Conservation (phyloP, 2,329 filamentous ascomycete genomes). For the Celoporthe dispersa region DNA sequence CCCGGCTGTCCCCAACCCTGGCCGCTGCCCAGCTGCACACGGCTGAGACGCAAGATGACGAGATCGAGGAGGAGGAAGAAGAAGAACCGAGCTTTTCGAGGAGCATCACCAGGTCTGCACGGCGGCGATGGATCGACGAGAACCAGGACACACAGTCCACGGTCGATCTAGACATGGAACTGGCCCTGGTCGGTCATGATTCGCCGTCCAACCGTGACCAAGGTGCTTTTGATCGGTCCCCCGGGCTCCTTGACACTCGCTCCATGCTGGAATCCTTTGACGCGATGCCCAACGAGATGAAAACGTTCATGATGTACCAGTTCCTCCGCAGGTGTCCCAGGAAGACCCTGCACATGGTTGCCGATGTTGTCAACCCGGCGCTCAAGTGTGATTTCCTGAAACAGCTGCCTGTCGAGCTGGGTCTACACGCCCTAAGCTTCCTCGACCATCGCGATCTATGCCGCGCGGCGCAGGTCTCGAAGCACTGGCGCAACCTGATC, state of each 20-base stretch:
- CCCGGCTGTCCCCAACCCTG: constrained; percentile 88
- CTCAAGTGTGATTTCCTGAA: constrained; percentile 92
- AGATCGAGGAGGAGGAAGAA: constrained; percentile 46
- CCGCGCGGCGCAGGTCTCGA: constrained; percentile 89
- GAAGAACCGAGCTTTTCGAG: constrained; percentile 41
- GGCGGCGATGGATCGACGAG: constrained; percentile 43
- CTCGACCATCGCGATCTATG: constrained; percentile 86
- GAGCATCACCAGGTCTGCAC: constrained; percentile 40
- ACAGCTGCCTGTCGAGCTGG: constrained; percentile 82
- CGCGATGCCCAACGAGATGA: constrained; percentile 86
- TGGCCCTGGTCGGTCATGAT: constrained; percentile 34
- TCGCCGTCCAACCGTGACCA: constrained; percentile 37
- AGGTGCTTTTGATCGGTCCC: constrained; percentile 39
- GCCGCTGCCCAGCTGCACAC: constrained; percentile 65
- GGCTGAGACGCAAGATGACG: constrained; percentile 48
- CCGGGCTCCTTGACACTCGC: constrained; percentile 75
- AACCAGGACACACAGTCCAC: constrained; percentile 43
- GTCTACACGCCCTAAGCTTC: constrained; percentile 84
- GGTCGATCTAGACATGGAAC: constrained; percentile 42
- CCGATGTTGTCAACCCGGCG: constrained; percentile 88
- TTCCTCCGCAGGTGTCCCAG: constrained; percentile 86
- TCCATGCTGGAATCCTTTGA: constrained; percentile 89
- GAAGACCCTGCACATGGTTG: constrained; percentile 85
- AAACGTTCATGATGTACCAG: constrained; percentile 96
- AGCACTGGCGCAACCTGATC: constrained; percentile 87